Evolutionary conservation across 257 asterid species (phyloP).

Genomic region (Solanum chmielewskii): DNA sequence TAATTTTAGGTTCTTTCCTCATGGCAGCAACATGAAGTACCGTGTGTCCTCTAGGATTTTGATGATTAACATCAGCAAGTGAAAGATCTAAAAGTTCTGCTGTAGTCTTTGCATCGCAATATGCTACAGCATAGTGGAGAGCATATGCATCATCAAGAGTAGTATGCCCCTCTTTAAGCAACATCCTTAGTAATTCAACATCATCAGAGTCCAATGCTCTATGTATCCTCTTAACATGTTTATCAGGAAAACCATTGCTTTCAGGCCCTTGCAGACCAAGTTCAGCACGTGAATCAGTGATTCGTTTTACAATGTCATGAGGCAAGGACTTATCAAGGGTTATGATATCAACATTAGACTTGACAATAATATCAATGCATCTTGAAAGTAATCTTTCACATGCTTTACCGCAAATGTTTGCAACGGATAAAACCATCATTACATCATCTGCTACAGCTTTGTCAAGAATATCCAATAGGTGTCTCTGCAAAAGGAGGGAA

Average conservation of each 20-base stretch:
- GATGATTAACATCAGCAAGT: conserved; percentile 75
- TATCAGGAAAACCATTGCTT: conserved; percentile 43
- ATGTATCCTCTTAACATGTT: conserved; percentile 80
- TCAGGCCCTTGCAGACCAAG: conserved; percentile 46
- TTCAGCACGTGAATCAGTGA: conserved; percentile 40
- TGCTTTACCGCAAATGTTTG: conserved; percentile 42
- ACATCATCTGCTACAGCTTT: conserved; percentile 74
- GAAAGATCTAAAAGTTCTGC: conserved; percentile 85
- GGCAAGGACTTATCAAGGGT: conserved; percentile 80
- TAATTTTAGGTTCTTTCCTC: conserved; percentile 88
- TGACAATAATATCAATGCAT: conserved; percentile 59
- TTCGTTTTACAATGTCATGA: conserved; percentile 46
- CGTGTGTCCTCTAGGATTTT: conserved; percentile 71
- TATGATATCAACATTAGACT: conserved; percentile 69
- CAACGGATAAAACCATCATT: conserved; percentile 58
- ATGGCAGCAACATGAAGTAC: conserved; percentile 96
- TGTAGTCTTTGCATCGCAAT: conserved; percentile 89
- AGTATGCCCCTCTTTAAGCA: conserved; percentile 78
- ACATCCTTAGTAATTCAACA: conserved; percentile 84
- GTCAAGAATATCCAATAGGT: conserved; percentile 55
- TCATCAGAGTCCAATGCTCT: conserved; percentile 95
- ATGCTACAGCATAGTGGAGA: conserved; percentile 91
- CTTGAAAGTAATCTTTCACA: conserved; percentile 52
- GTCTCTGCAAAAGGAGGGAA: conserved; percentile 37
- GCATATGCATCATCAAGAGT: conserved; percentile 80